These are phyloP conservation scores for Glebionis coronaria DNA, from an alignment of 129 eudicot species.

Conservation along the genomic window DNA sequence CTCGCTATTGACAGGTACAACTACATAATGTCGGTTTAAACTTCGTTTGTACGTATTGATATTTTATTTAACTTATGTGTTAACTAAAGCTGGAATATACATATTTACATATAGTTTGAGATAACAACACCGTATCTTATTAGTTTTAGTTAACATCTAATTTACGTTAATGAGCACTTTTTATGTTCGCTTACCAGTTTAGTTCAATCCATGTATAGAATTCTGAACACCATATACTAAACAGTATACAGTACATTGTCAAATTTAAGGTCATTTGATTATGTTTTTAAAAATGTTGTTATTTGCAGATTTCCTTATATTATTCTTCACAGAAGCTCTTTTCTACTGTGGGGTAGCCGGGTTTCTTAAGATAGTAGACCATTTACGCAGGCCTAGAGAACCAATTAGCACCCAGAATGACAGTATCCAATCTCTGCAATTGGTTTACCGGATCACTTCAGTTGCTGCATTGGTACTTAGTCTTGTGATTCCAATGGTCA, in stretches of 20 bases:
- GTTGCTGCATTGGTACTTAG: slow-evolving; percentile 85
- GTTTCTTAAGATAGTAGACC: slow-evolving; percentile 70
- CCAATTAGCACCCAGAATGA: slow-evolving; percentile 25
- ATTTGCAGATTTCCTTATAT: slow-evolving; percentile 88
- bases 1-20: slow-evolving; percentile 81
- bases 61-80: too few species aligned
- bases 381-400: slow-evolving; percentile 48
- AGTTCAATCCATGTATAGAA: too few species aligned
- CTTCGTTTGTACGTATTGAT: too few species aligned
- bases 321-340: slow-evolving; percentile 95
- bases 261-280: background rate
- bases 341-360: slow-evolving; percentile 86
- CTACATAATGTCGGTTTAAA: background rate
- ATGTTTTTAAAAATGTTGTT: background rate
- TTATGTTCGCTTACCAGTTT: background rate
- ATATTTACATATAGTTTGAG: too few species aligned
- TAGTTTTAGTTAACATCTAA: too few species aligned
- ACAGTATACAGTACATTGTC: background rate
- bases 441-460: slow-evolving; percentile 75
- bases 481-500: slow-evolving; percentile 81
- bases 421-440: slow-evolving; percentile 37
- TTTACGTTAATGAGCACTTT: too few species aligned
- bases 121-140: too few species aligned
- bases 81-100: too few species aligned
- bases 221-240: too few species aligned